These are phyloP conservation scores for Fusarium oligoseptatum DNA, from an alignment of 2,329 filamentous ascomycete genomes.

Conservation along the genomic window DNA sequence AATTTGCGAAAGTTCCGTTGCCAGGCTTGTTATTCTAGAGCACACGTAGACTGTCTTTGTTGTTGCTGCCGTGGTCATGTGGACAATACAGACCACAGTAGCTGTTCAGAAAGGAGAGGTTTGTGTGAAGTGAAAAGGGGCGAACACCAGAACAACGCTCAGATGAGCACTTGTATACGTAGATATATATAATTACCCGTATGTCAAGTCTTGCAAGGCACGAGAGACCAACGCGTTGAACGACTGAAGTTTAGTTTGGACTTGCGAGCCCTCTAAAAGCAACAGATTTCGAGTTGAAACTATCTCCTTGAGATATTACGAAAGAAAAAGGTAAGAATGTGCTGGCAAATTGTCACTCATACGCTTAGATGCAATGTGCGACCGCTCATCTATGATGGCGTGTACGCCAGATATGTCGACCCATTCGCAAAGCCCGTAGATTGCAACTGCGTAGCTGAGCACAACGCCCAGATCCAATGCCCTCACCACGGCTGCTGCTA, in stretches of 20 bases:
- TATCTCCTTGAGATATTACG: not conserved
- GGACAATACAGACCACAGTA: not conserved
- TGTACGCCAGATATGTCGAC: slow-evolving; percentile 35
- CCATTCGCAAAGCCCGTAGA: slow-evolving; percentile 36
- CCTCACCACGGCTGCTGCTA: slow-evolving; percentile 47
- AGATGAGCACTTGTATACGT: not conserved
- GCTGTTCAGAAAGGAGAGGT: not conserved
- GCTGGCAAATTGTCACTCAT: slow-evolving; percentile 45
- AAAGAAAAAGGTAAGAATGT: slow-evolving; percentile 31
- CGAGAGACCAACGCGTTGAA: not conserved
- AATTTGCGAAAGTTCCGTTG: not conserved
- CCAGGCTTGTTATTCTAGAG: not conserved
- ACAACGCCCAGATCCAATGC: slow-evolving; percentile 34
- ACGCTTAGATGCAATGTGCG: slow-evolving; percentile 48
- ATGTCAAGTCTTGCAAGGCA: not conserved
- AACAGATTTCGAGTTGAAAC: not conserved
- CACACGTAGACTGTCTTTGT: not conserved
- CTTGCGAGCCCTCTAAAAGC: not conserved
- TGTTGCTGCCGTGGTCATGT: not conserved
- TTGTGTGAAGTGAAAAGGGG: slow-evolving; percentile 12
- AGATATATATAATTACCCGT: not conserved
- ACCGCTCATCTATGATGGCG: slow-evolving; percentile 44
- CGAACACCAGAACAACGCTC: not conserved
- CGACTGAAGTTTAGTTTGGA: not conserved
- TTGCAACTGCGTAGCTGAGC: slow-evolving; percentile 39